Base-by-base conservation (phyloP, 179 eudicot species). In the Beta macrorhiza region DNA sequence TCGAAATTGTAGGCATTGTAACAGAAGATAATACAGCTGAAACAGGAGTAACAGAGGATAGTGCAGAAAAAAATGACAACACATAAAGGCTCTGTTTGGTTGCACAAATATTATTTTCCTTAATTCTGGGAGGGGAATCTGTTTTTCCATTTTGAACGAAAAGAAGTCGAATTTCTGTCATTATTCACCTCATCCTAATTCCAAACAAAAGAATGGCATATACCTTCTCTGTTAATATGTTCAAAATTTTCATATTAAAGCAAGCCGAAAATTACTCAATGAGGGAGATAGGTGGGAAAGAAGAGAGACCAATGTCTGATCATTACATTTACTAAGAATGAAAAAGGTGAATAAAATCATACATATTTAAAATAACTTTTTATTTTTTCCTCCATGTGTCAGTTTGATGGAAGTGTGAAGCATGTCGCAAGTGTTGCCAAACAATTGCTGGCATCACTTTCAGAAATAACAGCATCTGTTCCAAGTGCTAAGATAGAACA, bases 381-480 rank as follows among this genome's bases (percentile, higher is more conserved):
- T 73, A 49, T 16, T 17, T 73, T 62, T 67, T 13, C 17, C 49
- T 78, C 63, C 64, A 71, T 70, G 71, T 37, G 22, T 45, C 92
- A 91, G 95, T 51, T 72, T 29, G 77, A 82, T 71, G 91, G 81
- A 86, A 87, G 89, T 16, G 81, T 14, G 47, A 77, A 75, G 51
- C 85, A 72, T 45, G 69, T 81, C 47, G 69, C 80, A 25, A 85
- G 78, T 79, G 84, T 59, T 52, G 84, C 86, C 42, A 84, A 80
- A 76, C 80, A 88, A 25, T 32, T 90, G 72, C 67, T 90, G 73
- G 82, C 55, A 53, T 82, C 92, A 10, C 87, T 93, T 44, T 82
- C 93, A 79, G 93, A 91, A 73, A 84, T 84, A 79, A 84, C 81
- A 15, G 70, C 89, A 70, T 83, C 83, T 45, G 75, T 86, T 63